Evolutionary conservation across 768 basidiomycete genomes (phyloP).

Genomic region (Suillus brevipes): DNA sequence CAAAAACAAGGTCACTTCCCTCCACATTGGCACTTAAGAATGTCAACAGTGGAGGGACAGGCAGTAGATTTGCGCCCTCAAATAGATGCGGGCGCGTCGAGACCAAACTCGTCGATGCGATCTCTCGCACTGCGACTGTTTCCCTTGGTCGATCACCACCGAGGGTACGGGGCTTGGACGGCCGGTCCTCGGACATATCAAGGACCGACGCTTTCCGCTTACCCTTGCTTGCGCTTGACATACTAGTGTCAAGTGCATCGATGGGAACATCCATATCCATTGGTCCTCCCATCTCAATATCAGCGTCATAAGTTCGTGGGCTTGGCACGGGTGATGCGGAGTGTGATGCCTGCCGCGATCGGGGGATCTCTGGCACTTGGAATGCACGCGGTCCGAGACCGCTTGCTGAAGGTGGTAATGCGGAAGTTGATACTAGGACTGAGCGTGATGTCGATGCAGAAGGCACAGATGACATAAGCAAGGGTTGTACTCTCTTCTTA

Average conservation of each 20-base stretch:
- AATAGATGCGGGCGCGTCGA: conserved; percentile 23
- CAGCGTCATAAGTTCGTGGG: conserved; percentile 48
- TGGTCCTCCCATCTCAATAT: conserved; percentile 41
- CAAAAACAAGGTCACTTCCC: conserved; percentile 66
- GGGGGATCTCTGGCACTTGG: conserved; percentile 16
- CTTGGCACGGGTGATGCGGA: conserved; percentile 49
- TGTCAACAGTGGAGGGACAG: conserved; percentile 61
- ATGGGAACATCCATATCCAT: conserved; percentile 59
- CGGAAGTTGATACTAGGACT: conserved; percentile 7
- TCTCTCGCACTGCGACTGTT: conserved; percentile 52
- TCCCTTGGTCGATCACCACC: conserved; percentile 66
- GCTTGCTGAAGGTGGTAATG: background rate
- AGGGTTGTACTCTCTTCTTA: conserved; percentile 65
- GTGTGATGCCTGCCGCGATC: conserved; percentile 26
- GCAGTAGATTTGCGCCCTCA: conserved; percentile 26
- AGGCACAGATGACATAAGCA: conserved; percentile 39
- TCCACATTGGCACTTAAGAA: conserved; percentile 61
- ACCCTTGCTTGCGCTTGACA: conserved; percentile 35
- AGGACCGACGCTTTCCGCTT: conserved; percentile 52
- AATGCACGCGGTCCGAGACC: background rate
- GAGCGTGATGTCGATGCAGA: conserved; percentile 30
- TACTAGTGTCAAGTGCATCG: conserved; percentile 47
- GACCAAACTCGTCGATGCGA: conserved; percentile 32
- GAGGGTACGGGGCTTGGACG: conserved; percentile 52
- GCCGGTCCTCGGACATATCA: conserved; percentile 41